These are phyloP conservation scores for Sporothrix euskadiensis DNA, from an alignment of 2,329 filamentous ascomycete genomes.

Conservation along the genomic window DNA sequence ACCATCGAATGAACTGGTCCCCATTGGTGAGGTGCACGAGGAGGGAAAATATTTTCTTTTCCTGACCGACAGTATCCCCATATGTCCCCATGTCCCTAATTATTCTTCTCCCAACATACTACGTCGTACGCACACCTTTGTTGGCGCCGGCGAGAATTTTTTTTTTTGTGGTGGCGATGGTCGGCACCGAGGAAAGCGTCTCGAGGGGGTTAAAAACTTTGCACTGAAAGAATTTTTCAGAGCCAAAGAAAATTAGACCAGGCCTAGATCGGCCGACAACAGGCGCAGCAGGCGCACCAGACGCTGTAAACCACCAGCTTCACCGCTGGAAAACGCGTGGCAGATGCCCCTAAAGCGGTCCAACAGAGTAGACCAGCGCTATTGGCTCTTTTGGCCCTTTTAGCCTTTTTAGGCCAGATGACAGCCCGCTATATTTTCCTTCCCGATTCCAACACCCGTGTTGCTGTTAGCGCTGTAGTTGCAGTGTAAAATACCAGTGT, in stretches of 20 bases:
- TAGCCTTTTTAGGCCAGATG: background rate
- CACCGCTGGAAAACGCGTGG: background rate
- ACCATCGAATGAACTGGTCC: background rate
- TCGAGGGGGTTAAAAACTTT: slow-evolving; percentile 1
- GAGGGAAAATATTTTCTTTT: slow-evolving; percentile 1
- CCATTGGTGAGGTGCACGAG: background rate
- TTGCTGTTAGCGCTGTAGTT: background rate
- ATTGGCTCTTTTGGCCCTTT: background rate
- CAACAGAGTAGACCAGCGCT: background rate
- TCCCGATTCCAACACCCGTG: background rate
- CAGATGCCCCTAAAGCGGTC: background rate
- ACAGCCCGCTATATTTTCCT: background rate
- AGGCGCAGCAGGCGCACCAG: background rate
- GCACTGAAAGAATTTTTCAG: background rate
- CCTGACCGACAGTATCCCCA: background rate
- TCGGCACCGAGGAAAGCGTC: slow-evolving; percentile 5
- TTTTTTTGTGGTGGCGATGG: slow-evolving; percentile 10
- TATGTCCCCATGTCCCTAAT: background rate
- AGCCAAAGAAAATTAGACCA: background rate
- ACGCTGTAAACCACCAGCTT: background rate
- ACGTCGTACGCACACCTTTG: background rate
- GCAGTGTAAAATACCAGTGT: background rate
- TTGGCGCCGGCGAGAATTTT: background rate
- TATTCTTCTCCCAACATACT: background rate
- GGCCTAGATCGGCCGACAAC: background rate